A percentile compares a stretch with the other conserved stretches of the same genome.
phyloP scores from a whole-genome alignment of 768 basidiomycete genomes.

The Podaxis mareebaensis region DNA sequence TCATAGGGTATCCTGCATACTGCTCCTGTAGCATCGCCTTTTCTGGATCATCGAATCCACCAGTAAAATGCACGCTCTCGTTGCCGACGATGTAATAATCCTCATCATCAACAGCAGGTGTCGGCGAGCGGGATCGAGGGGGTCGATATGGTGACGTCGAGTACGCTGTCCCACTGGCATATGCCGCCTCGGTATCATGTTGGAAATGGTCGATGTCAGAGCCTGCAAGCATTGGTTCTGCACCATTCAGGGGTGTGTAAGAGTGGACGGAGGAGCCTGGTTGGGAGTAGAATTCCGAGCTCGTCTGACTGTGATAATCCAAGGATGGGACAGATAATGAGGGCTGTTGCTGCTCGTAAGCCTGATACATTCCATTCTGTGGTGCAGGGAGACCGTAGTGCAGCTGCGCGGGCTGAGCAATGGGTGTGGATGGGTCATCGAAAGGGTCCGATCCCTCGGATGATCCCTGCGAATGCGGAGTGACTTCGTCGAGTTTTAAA shows the following conservation, averaged over 20 bases:
- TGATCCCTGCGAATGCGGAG: constrained; percentile 8
- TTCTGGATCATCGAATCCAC: constrained; percentile 40
- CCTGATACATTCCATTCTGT: constrained; percentile 32
- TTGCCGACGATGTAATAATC: constrained; percentile 63
- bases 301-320: constrained; percentile 5
- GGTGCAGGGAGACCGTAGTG: constrained; percentile 15
- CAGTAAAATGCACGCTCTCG: constrained; percentile 57
- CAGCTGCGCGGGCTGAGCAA: constrained; percentile 16
- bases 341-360: constrained; percentile 29
- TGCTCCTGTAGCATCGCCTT: constrained; percentile 33
- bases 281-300: constrained; percentile 1
- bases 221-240: constrained; percentile 33
- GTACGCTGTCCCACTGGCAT: constrained; percentile 57
- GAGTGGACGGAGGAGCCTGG: constrained; percentile 22
- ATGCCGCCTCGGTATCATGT: constrained; percentile 62
- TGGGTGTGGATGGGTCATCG: constrained; percentile 25
- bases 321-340: constrained; percentile 26
- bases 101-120: constrained; percentile 73
- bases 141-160: constrained; percentile 47
- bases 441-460: constrained; percentile 27
- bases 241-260: constrained; percentile 30
- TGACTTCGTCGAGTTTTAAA: constrained; percentile 45
- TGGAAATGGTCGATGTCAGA: constrained; percentile 56
- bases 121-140: constrained; percentile 74
- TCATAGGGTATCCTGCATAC: constrained; percentile 25